Evolutionary conservation across 495 filamentous ascomycete genomes (phyloP).

Genomic region (Tuber magnatum): DNA sequence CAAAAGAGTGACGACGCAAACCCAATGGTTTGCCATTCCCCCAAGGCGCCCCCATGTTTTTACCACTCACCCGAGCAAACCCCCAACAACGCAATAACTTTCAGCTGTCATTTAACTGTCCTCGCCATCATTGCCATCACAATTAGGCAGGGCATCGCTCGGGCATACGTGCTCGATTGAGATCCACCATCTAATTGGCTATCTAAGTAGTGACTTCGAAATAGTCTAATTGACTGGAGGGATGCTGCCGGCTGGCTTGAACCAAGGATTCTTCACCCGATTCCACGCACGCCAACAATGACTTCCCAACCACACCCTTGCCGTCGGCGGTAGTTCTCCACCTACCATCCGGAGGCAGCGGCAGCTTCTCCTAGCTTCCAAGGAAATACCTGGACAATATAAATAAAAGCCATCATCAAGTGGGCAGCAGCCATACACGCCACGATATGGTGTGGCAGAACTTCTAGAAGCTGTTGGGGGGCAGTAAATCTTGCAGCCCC

Average conservation of each 20-base stretch:
- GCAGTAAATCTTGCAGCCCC: not conserved
- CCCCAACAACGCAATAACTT: not conserved
- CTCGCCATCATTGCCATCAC: not conserved
- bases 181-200: not conserved
- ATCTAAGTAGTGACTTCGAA: not conserved
- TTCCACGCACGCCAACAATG: not conserved
- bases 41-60: not conserved
- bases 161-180: not conserved
- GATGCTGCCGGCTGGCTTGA: not conserved
- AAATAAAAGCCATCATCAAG: not conserved
- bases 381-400: not conserved
- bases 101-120: not conserved
- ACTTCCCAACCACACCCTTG: not conserved
- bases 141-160: not conserved
- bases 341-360: not conserved
- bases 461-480: slow-evolving; percentile 30
- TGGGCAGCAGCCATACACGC: not conserved
- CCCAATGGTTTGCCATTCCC: not conserved
- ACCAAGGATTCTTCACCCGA: not conserved
- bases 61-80: not conserved
- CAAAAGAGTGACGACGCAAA: not conserved
- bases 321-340: not conserved
- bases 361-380: not conserved
- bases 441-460: slow-evolving; percentile 17
- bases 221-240: not conserved